A percentile compares a stretch with the other conserved stretches of the same genome.
phyloP scores from a whole-genome alignment of 2,329 filamentous ascomycete genomes.

The Cadophora malorum region DNA sequence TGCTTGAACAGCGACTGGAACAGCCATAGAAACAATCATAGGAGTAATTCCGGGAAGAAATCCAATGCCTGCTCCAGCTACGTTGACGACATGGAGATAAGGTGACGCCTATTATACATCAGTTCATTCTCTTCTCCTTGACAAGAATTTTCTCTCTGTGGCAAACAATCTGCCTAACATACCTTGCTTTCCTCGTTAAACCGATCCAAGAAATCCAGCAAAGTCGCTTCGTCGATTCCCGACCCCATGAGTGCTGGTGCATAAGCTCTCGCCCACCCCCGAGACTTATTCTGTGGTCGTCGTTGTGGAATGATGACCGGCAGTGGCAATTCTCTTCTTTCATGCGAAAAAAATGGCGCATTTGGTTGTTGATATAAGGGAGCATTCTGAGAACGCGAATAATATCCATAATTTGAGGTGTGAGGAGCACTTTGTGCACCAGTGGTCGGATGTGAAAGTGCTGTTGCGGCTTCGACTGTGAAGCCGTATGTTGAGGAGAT shows the following conservation, averaged over 20 bases:
- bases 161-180: neutral
- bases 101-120: neutral
- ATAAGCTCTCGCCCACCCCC: constrained; percentile 8
- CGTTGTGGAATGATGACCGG: constrained; percentile 8
- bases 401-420: constrained; percentile 7
- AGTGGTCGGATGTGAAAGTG: neutral
- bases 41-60: constrained; percentile 10
- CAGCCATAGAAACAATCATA: constrained; percentile 7
- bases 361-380: constrained; percentile 2
- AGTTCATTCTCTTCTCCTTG: neutral
- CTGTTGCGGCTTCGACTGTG: constrained; percentile 9
- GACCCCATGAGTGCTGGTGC: neutral
- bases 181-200: constrained; percentile 10
- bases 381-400: constrained; percentile 7
- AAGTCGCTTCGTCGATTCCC: neutral
- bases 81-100: constrained; percentile 8
- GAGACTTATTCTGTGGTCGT: constrained; percentile 10
- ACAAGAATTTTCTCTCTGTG: too few species aligned
- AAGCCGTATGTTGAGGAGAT: constrained; percentile 3
- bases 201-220: neutral
- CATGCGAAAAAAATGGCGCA: neutral
- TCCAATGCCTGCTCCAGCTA: constrained; percentile 4
- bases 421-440: neutral
- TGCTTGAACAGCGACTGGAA: constrained; percentile 11
- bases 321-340: constrained; percentile 4